phyloP scores from a whole-genome alignment of 2,329 filamentous ascomycete genomes.

The Phaeosphaeriaceae sp. region DNA sequence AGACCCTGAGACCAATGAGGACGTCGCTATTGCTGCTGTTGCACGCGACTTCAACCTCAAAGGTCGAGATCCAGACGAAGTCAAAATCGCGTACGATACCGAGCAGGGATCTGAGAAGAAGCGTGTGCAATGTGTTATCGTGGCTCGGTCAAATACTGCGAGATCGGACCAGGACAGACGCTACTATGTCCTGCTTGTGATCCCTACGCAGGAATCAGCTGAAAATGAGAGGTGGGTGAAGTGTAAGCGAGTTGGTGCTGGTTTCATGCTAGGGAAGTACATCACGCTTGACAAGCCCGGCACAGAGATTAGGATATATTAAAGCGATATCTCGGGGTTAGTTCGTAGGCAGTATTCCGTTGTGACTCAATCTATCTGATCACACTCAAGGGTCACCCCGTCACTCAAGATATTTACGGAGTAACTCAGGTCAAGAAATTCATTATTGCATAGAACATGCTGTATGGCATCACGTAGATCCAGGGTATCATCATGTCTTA shows the following conservation, averaged over 20 bases:
- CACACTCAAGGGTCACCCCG: too few relatives aligned
- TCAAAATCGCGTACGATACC: slow-evolving; percentile 20
- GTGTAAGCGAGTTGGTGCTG: slow-evolving; percentile 23
- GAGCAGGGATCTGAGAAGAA: slow-evolving; percentile 11
- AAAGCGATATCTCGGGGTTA: background rate
- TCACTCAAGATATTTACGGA: too few relatives aligned
- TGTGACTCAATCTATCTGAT: too few relatives aligned
- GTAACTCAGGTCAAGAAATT: too few relatives aligned
- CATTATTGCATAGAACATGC: background rate
- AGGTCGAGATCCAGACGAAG: slow-evolving; percentile 8
- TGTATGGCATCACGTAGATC: background rate
- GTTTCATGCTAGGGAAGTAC: slow-evolving; percentile 22
- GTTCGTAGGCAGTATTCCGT: too few relatives aligned
- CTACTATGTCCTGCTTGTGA: slow-evolving; percentile 21
- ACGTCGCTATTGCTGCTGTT: slow-evolving; percentile 11
- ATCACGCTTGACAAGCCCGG: slow-evolving; percentile 13
- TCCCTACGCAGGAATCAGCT: background rate
- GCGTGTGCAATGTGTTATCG: slow-evolving; percentile 16
- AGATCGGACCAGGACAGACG: slow-evolving; percentile 4
- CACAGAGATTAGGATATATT: slow-evolving; percentile 9
- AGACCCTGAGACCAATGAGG: slow-evolving; percentile 1
- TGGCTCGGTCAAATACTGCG: slow-evolving; percentile 11
- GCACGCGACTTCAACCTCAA: slow-evolving; percentile 15
- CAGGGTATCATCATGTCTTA: background rate
- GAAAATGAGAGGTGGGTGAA: slow-evolving; percentile 2